Evolutionary conservation across 805 yeast species (phyloP).

Genomic region (Pichia nanzhaoensis): DNA sequence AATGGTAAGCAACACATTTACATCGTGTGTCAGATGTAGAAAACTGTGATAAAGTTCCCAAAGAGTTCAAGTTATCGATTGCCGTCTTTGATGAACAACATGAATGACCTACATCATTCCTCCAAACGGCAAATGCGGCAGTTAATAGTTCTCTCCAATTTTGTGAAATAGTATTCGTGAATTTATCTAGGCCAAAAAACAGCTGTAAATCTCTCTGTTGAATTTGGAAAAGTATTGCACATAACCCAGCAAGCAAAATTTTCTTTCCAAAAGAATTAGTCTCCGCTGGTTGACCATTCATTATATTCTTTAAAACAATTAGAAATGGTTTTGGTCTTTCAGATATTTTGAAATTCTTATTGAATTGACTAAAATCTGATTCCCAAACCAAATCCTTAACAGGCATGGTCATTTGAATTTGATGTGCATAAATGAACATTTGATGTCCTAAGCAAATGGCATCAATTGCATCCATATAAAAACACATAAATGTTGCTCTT

Average conservation of each 20-base stretch:
- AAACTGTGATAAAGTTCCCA: conserved; percentile 27
- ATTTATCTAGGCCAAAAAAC: conserved; percentile 37
- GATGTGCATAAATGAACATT: conserved; percentile 49
- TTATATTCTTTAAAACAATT: conserved; percentile 47
- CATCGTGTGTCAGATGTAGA: conserved; percentile 41
- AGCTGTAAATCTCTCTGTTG: conserved; percentile 65
- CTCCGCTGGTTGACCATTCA: conserved; percentile 44
- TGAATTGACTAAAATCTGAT: conserved; percentile 21
- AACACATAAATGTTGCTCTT: conserved; percentile 73
- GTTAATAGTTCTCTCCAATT: conserved; percentile 70
- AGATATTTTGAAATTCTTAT: conserved; percentile 19
- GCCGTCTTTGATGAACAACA: conserved; percentile 32
- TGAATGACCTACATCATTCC: conserved; percentile 37
- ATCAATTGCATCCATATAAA: conserved; percentile 73
- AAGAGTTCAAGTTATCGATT: conserved; percentile 24
- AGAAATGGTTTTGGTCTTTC: conserved; percentile 41
- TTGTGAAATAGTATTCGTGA: conserved; percentile 26
- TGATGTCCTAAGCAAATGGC: conserved; percentile 75
- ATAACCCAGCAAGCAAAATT: conserved; percentile 58
- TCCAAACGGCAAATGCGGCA: conserved; percentile 67
- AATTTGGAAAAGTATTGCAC: conserved; percentile 63
- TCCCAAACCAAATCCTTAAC: conserved; percentile 59
- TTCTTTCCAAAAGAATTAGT: conserved; percentile 58
- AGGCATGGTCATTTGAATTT: conserved; percentile 54
- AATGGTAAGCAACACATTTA: conserved; percentile 61